These are phyloP conservation scores for Aphanocladium album DNA, from an alignment of 2,329 filamentous ascomycete genomes.

Conservation along the genomic window DNA sequence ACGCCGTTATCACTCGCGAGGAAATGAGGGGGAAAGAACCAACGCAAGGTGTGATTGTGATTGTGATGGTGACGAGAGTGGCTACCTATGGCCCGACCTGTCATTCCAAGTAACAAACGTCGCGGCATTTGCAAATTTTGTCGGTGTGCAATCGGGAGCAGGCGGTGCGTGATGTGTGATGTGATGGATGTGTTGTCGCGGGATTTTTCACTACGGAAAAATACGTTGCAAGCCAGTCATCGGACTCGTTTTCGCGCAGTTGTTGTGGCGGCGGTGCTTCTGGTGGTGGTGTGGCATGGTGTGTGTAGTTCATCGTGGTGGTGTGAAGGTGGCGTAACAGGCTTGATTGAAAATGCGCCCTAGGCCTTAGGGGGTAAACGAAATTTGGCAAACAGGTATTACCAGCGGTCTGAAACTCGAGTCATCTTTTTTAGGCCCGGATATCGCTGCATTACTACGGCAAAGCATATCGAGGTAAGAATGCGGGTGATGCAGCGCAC, in stretches of 20 bases:
- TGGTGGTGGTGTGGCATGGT: neutral
- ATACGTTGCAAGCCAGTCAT: slow-evolving; percentile 1
- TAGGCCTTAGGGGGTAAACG: slow-evolving; percentile 1
- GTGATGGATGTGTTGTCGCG: slow-evolving; percentile 8
- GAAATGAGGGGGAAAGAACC: neutral
- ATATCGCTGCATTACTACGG: slow-evolving; percentile 1
- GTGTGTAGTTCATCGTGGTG: neutral
- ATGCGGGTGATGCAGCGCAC: slow-evolving; percentile 10
- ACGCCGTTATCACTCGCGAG: neutral
- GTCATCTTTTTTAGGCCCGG: slow-evolving; percentile 3
- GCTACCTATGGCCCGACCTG: too few relatives aligned
- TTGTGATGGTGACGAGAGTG: neutral
- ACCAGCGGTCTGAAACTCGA: neutral
- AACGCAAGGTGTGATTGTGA: slow-evolving; percentile 6
- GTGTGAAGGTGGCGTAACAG: neutral
- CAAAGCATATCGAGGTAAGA: slow-evolving; percentile 1
- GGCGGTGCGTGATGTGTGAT: slow-evolving; percentile 5
- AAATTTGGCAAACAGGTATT: neutral
- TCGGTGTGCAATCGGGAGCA: slow-evolving; percentile 6
- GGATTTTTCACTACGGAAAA: neutral
- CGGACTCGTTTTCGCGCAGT: neutral
- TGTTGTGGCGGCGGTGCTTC: neutral
- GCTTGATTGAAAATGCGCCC: neutral
- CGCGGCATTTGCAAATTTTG: neutral
- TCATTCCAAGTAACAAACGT: neutral